Base-by-base conservation (phyloP, 2,329 filamentous ascomycete species). In the Paecilomyces niveus region DNA sequence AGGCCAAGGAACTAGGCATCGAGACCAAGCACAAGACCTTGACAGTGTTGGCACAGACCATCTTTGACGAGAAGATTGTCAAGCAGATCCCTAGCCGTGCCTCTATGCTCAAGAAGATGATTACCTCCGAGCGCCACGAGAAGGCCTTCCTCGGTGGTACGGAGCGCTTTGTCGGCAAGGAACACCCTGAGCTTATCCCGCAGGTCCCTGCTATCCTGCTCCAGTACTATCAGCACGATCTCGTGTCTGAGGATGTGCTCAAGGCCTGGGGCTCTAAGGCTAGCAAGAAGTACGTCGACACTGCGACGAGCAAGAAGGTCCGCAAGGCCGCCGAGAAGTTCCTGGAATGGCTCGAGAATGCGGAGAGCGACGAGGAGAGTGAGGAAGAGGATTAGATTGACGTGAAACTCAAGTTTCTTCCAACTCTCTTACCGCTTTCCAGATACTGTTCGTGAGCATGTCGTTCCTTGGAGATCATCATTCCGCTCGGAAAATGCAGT, bases 271-370 rank as follows among this genome's bases (percentile, higher is more conserved):
- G 92, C 64, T 83, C 85, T 72, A 96, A 94, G 83, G 92, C 93
- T 60, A 96, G 91, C 85, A 97, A 96, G 88, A 97, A 97, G 81
- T 97, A 97, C 74, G 90, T 95, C 67, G 93, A 97, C 73, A 77
- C 95, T 61, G 74, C 87, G 60, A 92, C 87, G 61, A 96, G 91
- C 79, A 93, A 92, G 83, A 96, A 95, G 83, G 92, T 97, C 63
- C 91, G 92, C 80, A 93, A 95, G 82, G 89, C 90, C 64, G 92
- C 94, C 57, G 89, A 95, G 81, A 88, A 90, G 64, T 99, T 99
- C 84, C 83, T 97, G 70, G 89, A 87, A 68, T 97, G 92, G 93
- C 90, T 97, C 59, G 85, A 90, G 67, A 90, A 89, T 76, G 92
- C 92, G 57, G 89, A 92, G 74, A 85, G 83, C 63, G 85, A 87